Evolutionary conservation across 257 asterid genomes (phyloP), one percentile per base, ranked within the genome.

Genomic region (Lithospermum erythrorhizon): DNA sequence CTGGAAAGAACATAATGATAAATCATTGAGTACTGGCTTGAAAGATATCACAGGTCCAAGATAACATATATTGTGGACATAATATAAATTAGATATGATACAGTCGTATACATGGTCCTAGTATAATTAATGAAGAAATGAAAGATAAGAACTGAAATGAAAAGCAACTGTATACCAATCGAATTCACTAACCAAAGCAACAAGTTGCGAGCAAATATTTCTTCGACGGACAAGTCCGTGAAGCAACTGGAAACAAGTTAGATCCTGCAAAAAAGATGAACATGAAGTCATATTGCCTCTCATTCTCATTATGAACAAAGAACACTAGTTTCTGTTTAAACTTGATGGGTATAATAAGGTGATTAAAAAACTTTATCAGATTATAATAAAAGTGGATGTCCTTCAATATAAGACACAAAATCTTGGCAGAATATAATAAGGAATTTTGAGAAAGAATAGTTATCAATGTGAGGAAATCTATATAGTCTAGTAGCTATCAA

Each of bases 141-240:
- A 13, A 18, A 13, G 5, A 35, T 41, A 41, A 41, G 13, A 41
- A 41, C 49, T 41, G 49, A 11, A 41, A 35, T 35, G 45, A 11
- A 11, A 41, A 41, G 49, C 2, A 41, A 41, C 17, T 3, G 17
- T 41, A 41, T 41, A 41, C 18, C 18, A 41, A 11, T 41, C 15
- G 57, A 70, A 73, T 65, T 51, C 53, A 83, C 93, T 74, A 48
- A 91, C 98, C 98, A 88, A 68, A 71, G 80, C 65, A 74, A 86
- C 84, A 71, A 91, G 90, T 72, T 81, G 89, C 57, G 70, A 53
- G 53, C 82, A 81, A 63, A 91, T 67, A 69, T 79, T 86, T 76
- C 61, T 84, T 57, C 84, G 84, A 58, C 90, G 87, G 74, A 87
- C 94, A 70, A 91, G 96, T 64, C 94, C 96, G 74, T 82, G 97